Percentiles rank a stretch among this genome's conserved stretches.
Conservation (phyloP, 352 stramenopile genomes). For the Phytophthora kernoviae region DNA sequence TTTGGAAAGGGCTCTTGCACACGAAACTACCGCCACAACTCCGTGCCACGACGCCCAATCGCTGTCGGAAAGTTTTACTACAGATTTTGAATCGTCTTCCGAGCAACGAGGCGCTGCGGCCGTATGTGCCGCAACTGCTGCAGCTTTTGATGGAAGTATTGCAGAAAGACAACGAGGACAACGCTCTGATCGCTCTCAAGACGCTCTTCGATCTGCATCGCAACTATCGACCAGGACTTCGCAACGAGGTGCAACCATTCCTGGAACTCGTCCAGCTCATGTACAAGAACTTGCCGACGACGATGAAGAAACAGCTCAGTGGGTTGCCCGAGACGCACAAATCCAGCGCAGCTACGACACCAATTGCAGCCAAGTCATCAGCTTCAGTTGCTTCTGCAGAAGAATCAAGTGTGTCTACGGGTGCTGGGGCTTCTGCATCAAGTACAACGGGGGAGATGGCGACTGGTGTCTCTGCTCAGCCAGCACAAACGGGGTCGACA, state of each 20-base stretch:
- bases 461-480: constrained; percentile 8
- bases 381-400: constrained; percentile 8
- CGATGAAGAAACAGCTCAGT: constrained; percentile 88
- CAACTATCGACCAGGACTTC: constrained; percentile 92
- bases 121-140: constrained; percentile 93
- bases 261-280: constrained; percentile 89
- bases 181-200: constrained; percentile 93
- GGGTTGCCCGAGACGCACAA: constrained; percentile 45
- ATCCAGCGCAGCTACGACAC: constrained; percentile 23
- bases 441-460: constrained; percentile 3
- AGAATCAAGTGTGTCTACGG: constrained; percentile 10
- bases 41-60: constrained; percentile 78
- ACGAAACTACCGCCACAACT: constrained; percentile 75
- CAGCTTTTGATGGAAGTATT: constrained; percentile 94
- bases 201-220: constrained; percentile 98
- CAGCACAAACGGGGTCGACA: constrained; percentile 5
- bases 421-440: constrained; percentile 6
- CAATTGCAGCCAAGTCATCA: constrained; percentile 26
- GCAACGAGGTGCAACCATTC: constrained; percentile 91
- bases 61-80: constrained; percentile 92
- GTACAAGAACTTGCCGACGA: constrained; percentile 88
- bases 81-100: constrained; percentile 95
- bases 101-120: constrained; percentile 94
- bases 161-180: constrained; percentile 96
- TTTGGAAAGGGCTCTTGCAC: constrained; percentile 88